Evolutionary conservation across 2,329 filamentous ascomycete genomes (phyloP).

Genomic region (Curvularia sp.): DNA sequence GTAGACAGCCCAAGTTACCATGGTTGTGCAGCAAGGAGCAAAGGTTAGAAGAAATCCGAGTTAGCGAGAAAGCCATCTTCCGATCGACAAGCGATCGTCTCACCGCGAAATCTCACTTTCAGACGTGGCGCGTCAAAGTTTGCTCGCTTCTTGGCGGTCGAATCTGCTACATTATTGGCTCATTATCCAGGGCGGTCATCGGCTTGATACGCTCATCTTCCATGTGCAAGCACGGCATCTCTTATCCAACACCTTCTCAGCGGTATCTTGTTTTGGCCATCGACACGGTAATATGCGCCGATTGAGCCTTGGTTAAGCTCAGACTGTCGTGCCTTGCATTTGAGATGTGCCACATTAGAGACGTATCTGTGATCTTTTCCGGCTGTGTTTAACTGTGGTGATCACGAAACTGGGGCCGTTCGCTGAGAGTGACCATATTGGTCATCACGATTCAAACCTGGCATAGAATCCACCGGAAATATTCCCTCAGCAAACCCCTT

Average conservation of each 20-base stretch:
- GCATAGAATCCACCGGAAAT: constrained; percentile 15
- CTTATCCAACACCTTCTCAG: not conserved
- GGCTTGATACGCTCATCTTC: not conserved
- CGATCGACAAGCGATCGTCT: not conserved
- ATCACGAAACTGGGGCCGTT: not conserved
- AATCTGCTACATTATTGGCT: constrained; percentile 1
- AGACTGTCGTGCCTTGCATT: not conserved
- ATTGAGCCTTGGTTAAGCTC: not conserved
- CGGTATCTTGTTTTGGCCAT: not conserved
- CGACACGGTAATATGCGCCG: not conserved
- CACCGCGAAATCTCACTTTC: constrained; percentile 7
- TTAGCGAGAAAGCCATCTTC: not conserved
- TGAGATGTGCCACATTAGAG: not conserved
- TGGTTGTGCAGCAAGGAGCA: constrained; percentile 6
- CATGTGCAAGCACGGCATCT: not conserved
- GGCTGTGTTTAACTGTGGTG: not conserved
- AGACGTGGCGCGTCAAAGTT: constrained; percentile 10
- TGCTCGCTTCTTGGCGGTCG: constrained; percentile 20
- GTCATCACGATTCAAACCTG: constrained; percentile 4
- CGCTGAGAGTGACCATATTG: not conserved
- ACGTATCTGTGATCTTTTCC: not conserved
- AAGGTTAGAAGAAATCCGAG: constrained; percentile 3
- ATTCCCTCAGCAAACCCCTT: constrained; percentile 8
- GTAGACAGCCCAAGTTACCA: constrained; percentile 1
- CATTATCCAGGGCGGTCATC: not conserved